These are phyloP conservation scores for Coniochaeta ligniaria DNA, from an alignment of 2,329 filamentous ascomycete species.

Conservation along the genomic window DNA sequence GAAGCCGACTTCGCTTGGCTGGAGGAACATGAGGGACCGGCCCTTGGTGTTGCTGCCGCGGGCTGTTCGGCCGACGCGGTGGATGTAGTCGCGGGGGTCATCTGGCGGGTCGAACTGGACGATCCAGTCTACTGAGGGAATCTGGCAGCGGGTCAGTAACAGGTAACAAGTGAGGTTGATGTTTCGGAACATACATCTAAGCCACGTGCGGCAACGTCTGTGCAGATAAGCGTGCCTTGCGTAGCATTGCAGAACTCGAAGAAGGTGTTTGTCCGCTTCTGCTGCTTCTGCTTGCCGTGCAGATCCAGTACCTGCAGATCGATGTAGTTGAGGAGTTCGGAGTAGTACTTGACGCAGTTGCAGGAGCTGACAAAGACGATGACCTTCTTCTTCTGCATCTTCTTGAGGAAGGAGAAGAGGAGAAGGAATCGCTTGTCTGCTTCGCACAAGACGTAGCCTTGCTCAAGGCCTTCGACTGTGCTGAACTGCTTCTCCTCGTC, in stretches of 20 bases:
- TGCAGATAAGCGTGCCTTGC: slow-evolving; percentile 86
- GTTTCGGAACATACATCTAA: slow-evolving; percentile 58
- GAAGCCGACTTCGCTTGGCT: slow-evolving; percentile 89
- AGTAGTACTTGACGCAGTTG: slow-evolving; percentile 92
- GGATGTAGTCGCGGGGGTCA: slow-evolving; percentile 86
- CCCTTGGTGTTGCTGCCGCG: slow-evolving; percentile 78
- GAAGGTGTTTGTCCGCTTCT: slow-evolving; percentile 97
- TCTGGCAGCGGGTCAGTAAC: slow-evolving; percentile 34
- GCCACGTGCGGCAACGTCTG: slow-evolving; percentile 90
- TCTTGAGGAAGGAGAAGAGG: slow-evolving; percentile 89
- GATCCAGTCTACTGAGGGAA: slow-evolving; percentile 93
- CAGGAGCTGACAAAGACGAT: slow-evolving; percentile 95
- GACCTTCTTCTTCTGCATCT: slow-evolving; percentile 90
- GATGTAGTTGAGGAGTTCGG: slow-evolving; percentile 94
- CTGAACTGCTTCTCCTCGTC: slow-evolving; percentile 83
- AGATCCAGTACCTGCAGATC: slow-evolving; percentile 71
- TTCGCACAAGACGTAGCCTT: slow-evolving; percentile 92
- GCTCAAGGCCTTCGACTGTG: slow-evolving; percentile 89
- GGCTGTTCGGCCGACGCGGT: slow-evolving; percentile 92
- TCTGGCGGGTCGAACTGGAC: slow-evolving; percentile 93
- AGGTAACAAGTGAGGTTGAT: background rate
- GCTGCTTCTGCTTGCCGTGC: slow-evolving; percentile 96
- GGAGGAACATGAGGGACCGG: slow-evolving; percentile 84
- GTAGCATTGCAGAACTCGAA: slow-evolving; percentile 81
- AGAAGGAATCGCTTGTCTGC: slow-evolving; percentile 90